phyloP scores from a whole-genome alignment of 2,329 filamentous ascomycete genomes.

The Malbranchea cinnamomea region DNA sequence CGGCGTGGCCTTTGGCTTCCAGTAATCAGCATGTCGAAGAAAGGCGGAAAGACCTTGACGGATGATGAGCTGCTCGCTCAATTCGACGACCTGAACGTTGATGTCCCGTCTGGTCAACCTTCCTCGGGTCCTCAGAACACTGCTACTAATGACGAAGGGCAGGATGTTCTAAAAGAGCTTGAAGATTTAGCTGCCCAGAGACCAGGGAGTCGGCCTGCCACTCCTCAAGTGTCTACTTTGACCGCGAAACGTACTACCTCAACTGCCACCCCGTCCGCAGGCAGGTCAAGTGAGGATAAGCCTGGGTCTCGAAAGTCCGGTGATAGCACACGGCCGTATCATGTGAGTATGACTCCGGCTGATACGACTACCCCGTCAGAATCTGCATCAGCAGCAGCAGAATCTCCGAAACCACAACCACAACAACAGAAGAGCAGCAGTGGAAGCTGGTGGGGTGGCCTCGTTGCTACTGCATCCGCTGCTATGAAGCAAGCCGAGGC shows the following conservation, averaged over 20 bases:
- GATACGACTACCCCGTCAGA: constrained; percentile 24
- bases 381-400: constrained; percentile 38
- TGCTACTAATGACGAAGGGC: constrained; percentile 15
- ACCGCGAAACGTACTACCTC: constrained; percentile 39
- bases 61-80: constrained; percentile 36
- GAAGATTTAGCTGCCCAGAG: constrained; percentile 62
- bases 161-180: constrained; percentile 77
- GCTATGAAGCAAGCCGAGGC: constrained; percentile 80
- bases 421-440: constrained; percentile 36
- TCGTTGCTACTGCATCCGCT: constrained; percentile 62
- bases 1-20: too few relatives aligned
- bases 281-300: constrained; percentile 52
- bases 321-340: constrained; percentile 59
- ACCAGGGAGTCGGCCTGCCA: constrained; percentile 60
- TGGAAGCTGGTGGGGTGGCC: constrained; percentile 78
- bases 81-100: constrained; percentile 32
- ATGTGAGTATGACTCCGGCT: constrained; percentile 56
- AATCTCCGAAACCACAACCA: constrained; percentile 41
- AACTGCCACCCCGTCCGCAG: constrained; percentile 25
- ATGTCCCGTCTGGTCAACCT: constrained; percentile 11
- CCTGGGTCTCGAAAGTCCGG: constrained; percentile 51
- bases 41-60: constrained; percentile 19
- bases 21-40: constrained; percentile 15
- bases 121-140: constrained; percentile 5
- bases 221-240: constrained; percentile 49